Base-by-base conservation (phyloP, 352 stramenopile genomes). In the Thraustochytrium striatum region DNA sequence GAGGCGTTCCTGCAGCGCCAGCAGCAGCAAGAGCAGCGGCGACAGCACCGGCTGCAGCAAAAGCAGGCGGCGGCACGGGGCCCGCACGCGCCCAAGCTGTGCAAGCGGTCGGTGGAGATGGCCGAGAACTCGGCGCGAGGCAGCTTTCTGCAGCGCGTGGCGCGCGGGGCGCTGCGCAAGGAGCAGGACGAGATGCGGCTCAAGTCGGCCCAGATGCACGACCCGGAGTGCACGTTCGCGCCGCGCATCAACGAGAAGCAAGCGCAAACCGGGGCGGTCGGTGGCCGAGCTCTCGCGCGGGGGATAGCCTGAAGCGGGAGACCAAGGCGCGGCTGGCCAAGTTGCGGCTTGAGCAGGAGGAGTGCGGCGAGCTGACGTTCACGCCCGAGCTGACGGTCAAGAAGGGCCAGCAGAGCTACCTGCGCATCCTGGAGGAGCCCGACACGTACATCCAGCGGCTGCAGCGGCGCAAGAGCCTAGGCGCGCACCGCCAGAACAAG, bases 161-260 rank as follows among this genome's bases (percentile, higher is more conserved):
- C 61, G 25, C 65, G 82, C 55, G 70, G 47, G 36, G 83, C 83
- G 55, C 65, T 84, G 33, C 61, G 69, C 36, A 44, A 81, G 44
- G 84, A 87, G 39, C 83, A 86, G 30, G 79, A 82, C 3, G 55
- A 62, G 16, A 44, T 85, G 21, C 69, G 69, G 25, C 52, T 83
- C n/a, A 84, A 85, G 61, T 84, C 83, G 36, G 61, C 44, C n/a
- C 53, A 78, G 36, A 33, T 58, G 5, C 50, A 41, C 7, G 78
- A 87, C 52, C 72, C 81, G 3, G 83, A 87, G 35, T 87, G 84
- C 81, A 87, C 81, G 21, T 87, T 87, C 69, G 25, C n/a, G 36
- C 84, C 84, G 1, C 57, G 47, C 2, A 85, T 87, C 41, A 83
- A 65, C 28, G 39, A 9, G 19, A 69, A 41, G 61, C 35, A 21